Evolutionary conservation across 2,329 filamentous ascomycete genomes (phyloP), one percentile per base, ranked within the genome.

Genomic region (Cladophialophora immunda): DNA sequence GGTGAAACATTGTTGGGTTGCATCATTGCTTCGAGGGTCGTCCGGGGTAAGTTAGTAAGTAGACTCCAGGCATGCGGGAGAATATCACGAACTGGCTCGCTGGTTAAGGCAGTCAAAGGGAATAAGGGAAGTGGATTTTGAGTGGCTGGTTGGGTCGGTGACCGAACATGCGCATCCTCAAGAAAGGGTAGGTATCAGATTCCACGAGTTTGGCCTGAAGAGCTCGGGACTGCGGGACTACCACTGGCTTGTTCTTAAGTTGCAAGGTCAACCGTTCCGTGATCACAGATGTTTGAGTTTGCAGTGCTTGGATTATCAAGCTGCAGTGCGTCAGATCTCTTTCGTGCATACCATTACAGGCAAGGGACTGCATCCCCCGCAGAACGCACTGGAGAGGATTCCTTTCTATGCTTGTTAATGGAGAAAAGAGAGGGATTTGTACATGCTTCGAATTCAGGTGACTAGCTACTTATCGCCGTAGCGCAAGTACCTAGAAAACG

Each of bases 231-330:
- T 11, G 34, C 34, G 5, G 34, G 38, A 5, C 38, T 45, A 19
- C 38, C n/a, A 8, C 25, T 30, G 13, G 27, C 25, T n/a, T n/a
- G 7, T 41, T 19, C 38, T 6, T 19, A 13, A n/a, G 15, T n/a
- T 11, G 6, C 38, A 41, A n/a, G 15, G 17, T n/a, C 5, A n/a
- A 50, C 19, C 25, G 5, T 50, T 19, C 45, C 19, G n/a, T 41
- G 38, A 11, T 41, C 38, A 19, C 4, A 19, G 38, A 50, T 50
- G 45, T 50, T 55, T 55, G 27, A 41, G 22, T 58, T 36, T 58
- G 4, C 41, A 41, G 15, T 41, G 17, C 38, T n/a, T 17, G 55
- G 56, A 58, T 58, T 58, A 58, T 47, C 36, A 45, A 58, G 56
- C 56, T 58, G 36, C 36, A 25, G 15, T 5, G 27, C 19, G 19